Percentiles rank a stretch among this genome's conserved stretches.
These are phyloP conservation scores for Fusarium sambucinum DNA, from an alignment of 2,329 filamentous ascomycete genomes.

Conservation along the genomic window DNA sequence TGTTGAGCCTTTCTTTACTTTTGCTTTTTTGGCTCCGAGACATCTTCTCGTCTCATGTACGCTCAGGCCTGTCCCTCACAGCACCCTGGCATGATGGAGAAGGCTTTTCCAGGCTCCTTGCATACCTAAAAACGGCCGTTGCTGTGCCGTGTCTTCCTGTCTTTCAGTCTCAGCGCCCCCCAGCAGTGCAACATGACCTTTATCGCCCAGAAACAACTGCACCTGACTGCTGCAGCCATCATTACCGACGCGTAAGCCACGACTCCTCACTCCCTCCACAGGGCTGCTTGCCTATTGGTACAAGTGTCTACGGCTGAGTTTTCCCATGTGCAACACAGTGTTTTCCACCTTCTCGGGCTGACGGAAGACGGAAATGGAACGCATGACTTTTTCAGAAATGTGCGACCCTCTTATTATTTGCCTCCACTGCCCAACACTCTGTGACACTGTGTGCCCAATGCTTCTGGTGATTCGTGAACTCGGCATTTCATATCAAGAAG, in stretches of 20 bases:
- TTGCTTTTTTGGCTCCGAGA: not conserved
- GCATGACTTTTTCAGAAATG: not conserved
- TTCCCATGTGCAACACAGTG: conserved; percentile 15
- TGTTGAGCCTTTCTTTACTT: not conserved
- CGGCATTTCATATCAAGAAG: not conserved
- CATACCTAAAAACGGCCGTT: not conserved
- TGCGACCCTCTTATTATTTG: not conserved
- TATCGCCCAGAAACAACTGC: not conserved
- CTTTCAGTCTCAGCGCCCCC: not conserved
- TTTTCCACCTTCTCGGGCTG: not conserved
- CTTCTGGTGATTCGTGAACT: not conserved
- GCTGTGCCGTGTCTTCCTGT: not conserved
- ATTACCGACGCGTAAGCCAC: conserved; percentile 22
- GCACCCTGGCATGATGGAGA: not conserved
- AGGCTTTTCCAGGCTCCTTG: not conserved
- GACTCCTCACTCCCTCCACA: not conserved
- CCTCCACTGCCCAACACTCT: not conserved
- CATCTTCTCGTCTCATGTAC: not conserved
- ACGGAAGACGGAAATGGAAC: too few species aligned
- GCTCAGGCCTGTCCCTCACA: not conserved
- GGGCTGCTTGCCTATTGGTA: not conserved
- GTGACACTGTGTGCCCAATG: conserved; percentile 5
- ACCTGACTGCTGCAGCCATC: not conserved
- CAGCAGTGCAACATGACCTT: not conserved
- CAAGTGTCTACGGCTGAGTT: not conserved